phyloP scores from a whole-genome alignment of 176 grass and related monocot species.

The Ensete glaucum region DNA sequence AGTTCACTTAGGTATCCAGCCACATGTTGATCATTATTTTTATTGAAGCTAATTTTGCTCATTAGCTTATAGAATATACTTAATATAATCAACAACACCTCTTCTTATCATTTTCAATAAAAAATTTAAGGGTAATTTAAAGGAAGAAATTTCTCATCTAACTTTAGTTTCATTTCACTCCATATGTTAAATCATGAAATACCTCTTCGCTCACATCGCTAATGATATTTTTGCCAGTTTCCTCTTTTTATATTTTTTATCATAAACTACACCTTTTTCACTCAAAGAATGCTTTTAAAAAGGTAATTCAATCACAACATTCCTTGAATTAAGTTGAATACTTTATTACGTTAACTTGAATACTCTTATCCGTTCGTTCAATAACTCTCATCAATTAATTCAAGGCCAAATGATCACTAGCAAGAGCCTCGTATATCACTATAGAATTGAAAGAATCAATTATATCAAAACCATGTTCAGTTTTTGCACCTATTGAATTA shows the following conservation, averaged over 20 bases:
- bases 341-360: background rate
- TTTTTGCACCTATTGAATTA: background rate
- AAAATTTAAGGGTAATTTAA: background rate
- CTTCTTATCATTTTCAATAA: background rate
- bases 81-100: background rate
- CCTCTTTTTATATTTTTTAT: background rate
- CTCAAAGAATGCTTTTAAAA: background rate
- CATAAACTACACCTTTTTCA: background rate
- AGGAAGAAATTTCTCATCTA: background rate
- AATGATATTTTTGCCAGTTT: background rate
- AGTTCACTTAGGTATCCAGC: background rate
- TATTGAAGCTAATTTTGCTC: background rate
- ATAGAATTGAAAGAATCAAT: background rate
- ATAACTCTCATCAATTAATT: background rate
- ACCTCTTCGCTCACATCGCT: background rate
- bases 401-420: background rate
- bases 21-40: background rate
- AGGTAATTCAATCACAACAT: background rate
- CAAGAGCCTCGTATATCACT: no score
- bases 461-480: background rate
- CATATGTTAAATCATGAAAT: background rate
- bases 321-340: background rate
- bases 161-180: background rate
- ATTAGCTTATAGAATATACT: background rate
- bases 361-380: background rate